Percentiles rank a stretch among this genome's conserved stretches.
Evolutionary conservation across 1,284 basidiomycete species (phyloP).

Genomic region (Sporisorium reilianum): DNA sequence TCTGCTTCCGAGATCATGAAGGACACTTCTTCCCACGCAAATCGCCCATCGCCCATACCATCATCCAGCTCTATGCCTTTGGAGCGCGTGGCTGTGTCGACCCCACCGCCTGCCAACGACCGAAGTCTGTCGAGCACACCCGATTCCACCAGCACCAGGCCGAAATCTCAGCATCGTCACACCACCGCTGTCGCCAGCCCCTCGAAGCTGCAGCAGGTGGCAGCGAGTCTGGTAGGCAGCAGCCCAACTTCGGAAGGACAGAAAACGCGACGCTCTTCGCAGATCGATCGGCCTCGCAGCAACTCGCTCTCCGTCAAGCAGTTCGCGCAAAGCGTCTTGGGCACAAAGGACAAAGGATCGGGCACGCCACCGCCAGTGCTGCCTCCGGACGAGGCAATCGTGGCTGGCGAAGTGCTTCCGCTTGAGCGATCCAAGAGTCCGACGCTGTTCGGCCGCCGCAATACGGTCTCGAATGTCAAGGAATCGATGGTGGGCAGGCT

Average conservation of each 20-base stretch:
- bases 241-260: slow-evolving; percentile 22
- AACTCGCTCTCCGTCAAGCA: slow-evolving; percentile 57
- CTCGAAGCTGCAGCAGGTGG: slow-evolving; percentile 37
- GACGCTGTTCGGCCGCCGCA: slow-evolving; percentile 48
- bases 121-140: slow-evolving; percentile 27
- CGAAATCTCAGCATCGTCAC: slow-evolving; percentile 44
- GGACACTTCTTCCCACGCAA: neutral
- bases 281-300: slow-evolving; percentile 49
- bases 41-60: neutral
- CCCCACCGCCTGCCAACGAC: slow-evolving; percentile 16
- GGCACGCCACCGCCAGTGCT: slow-evolving; percentile 13
- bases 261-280: slow-evolving; percentile 29
- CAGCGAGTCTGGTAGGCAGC: slow-evolving; percentile 14
- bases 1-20: slow-evolving; percentile 21
- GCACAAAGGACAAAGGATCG: slow-evolving; percentile 38
- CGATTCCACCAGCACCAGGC: slow-evolving; percentile 22
- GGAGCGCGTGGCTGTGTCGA: slow-evolving; percentile 3
- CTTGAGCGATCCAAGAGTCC: slow-evolving; percentile 56
- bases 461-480: slow-evolving; percentile 45
- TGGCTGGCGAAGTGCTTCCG: slow-evolving; percentile 48
- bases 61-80: slow-evolving; percentile 7
- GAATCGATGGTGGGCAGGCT: slow-evolving; percentile 36
- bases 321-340: slow-evolving; percentile 46
- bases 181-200: slow-evolving; percentile 39
- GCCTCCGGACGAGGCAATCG: slow-evolving; percentile 33